Evolutionary conservation across 495 filamentous ascomycete genomes (phyloP), one percentile per base, ranked within the genome.

Genomic region (Hypoxylon cercidicola): DNA sequence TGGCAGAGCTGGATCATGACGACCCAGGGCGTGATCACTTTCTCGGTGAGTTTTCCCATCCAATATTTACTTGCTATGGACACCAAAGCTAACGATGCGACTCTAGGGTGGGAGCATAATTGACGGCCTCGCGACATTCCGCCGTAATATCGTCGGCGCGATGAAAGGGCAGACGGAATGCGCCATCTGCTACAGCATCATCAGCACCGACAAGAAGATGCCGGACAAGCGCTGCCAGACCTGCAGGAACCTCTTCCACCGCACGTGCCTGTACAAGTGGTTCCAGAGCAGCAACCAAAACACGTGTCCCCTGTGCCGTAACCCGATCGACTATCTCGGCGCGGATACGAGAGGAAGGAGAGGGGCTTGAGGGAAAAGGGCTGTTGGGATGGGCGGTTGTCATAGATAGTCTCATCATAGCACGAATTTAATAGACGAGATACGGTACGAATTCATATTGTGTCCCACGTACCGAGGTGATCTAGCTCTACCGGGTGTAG

Each of bases 131-230:
- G 78, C 87, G 21, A 87, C 90, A 16, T 97, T 94, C 84, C 83
- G 90, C 25, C 84, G 86, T 51, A 97, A 97, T 74, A 87, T 98
- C 1, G 84, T 87, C 12, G 91, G 91, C 1, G 89, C 93, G 10
- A 80, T 99, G 62, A 94, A 96, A 77, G 94, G 92, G 3, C 93
- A 98, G 73, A 93, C 85, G 11, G 95, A 98, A 78, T 99, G 95
- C 71, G 91, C 95, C 3, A 98, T 98, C 72, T 99, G 95, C 79
- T 98, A 97, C 77, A 92, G 88, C 44, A 93, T 98, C 66, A 89
- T 99, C 52, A 89, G 90, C 23, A 87, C 84, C 13, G 93, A 96
- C 72, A 91, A 90, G 81, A 88, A 89, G 76, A 84, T 96, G 64
- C 95, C 96, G 1, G 93, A 90, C 71, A 97, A 97, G 78, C 82